Evolutionary conservation across 2,329 filamentous ascomycete genomes (phyloP), one percentile per base, ranked within the genome.

Genomic region (Aspergillus alliaceus): DNA sequence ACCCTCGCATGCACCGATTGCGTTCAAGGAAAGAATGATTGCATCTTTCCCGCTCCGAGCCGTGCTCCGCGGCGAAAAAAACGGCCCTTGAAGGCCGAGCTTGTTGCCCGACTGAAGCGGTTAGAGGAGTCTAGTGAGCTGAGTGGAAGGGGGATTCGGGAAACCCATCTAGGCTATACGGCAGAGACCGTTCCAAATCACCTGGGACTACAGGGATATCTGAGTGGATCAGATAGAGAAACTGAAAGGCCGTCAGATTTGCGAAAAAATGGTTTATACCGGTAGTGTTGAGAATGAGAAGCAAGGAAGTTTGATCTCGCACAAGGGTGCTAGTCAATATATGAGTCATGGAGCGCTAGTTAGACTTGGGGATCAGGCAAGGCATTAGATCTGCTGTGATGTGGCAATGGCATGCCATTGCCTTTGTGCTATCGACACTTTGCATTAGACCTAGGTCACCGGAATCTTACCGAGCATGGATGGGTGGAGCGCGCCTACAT

Each of bases 1-100:
- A 63, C 54, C 22, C 40, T 64, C 12, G 70, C 71, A 6, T 75
- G 72, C 53, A 22, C 22, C 2, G 34, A 47, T 2, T 68, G 64
- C 44, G 18, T 62, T 6, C 61, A 64, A 31, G 49, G 52, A 1
- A 49, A 54, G 4, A 40, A 40, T 5, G 46, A 59, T 37, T 68
- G 66, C 39, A 34, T 35, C 11, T 65, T 59, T 49, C 66, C 65
- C 1, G 59, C 46, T 2, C 53, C 57, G 3, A 56, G 62, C 44
- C 53, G 65, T 18, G 61, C 62, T 1, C 60, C 62, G 2, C 59
- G 62, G 12, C 59, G 52, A 31, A 40, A 61, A 9, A 64, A 64
- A 11, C 59, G 66, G 4, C 64, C 65, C 1, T 61, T 63, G 15
- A 59, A 64, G 6, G 51, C 57, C 2, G 62, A 62, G 42, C 46